Evolutionary conservation across 305 asterid species (phyloP).

Genomic region (Coffea humblotiana): DNA sequence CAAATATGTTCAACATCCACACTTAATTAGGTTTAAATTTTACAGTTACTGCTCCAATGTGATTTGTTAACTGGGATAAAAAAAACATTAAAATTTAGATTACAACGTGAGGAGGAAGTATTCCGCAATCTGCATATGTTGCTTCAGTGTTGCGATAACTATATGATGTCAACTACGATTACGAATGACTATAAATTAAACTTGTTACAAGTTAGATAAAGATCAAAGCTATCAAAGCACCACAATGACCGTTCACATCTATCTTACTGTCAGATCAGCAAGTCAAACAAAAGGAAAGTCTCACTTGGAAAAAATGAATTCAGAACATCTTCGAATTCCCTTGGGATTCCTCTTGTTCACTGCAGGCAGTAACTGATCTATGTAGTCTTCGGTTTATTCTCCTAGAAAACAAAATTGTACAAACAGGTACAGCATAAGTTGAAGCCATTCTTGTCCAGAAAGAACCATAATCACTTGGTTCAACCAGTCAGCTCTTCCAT

Average conservation of each 20-base stretch:
- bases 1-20: neutral
- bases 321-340: neutral
- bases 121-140: neutral
- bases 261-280: neutral
- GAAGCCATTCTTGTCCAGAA: neutral
- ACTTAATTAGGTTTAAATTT: neutral
- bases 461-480: conserved; percentile 11
- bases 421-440: neutral
- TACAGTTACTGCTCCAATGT: neutral
- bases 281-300: neutral
- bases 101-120: neutral
- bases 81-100: conserved; percentile 7
- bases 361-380: neutral
- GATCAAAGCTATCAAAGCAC: neutral
- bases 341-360: neutral
- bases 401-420: neutral
- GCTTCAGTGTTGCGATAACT: neutral
- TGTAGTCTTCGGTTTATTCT: neutral
- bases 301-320: neutral
- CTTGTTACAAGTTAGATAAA: neutral
- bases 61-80: neutral
- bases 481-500: conserved; percentile 75
- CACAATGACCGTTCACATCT: neutral
- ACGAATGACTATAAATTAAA: neutral
- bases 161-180: neutral